Base-by-base conservation (phyloP, 1,284 basidiomycete species). In the Golubevia pallescens region DNA sequence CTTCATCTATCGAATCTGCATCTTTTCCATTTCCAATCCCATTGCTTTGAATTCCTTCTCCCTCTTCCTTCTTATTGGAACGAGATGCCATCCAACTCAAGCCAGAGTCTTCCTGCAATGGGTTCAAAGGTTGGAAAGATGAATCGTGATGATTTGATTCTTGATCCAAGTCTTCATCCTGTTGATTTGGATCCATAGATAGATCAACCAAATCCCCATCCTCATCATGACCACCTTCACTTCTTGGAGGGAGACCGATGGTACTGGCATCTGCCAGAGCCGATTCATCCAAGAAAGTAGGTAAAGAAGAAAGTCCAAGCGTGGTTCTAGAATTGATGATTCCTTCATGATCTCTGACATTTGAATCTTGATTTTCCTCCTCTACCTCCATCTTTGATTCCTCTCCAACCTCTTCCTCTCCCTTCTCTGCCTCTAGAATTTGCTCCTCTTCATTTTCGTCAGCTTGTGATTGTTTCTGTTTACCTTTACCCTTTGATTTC, bases 241-340 rank as follows among this genome's bases (percentile, higher is more conserved):
- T 48, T 13, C 42, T 48, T 13, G 42, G 42, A 48, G 42, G 13
- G 13, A 48, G 16, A 48, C 42, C 42, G 16, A 48, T 48, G 13
- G 16, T 48, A 48, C 42, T 48, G 13, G 42, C 8, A 48, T 48
- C 42, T 13, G 42, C 42, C 8, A 48, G 13, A 48, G 42, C 10
- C 16, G 8, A 58, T 69, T 66, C 7, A 42, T 58, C n/a, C 59
- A 53, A 23, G 65, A 63, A 23, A 65, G 63, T 7, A 61, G 19
- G 6, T 52, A 38, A 16, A n/a, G 10, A 52, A 3, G 57, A 7
- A 14, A 42, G 24, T 23, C 56, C 13, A 42, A 23, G 6, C 20
- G 48, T 7, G 58, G 55, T 28, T 61, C 21, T 7, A 24, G 60
- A n/a, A 48, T 28, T 28, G 28, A 28, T 28, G 28, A 28, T 28